These are phyloP conservation scores for Coemansia sp. DNA, from an alignment of 192 early-diverging fungal species.

Conservation along the genomic window DNA sequence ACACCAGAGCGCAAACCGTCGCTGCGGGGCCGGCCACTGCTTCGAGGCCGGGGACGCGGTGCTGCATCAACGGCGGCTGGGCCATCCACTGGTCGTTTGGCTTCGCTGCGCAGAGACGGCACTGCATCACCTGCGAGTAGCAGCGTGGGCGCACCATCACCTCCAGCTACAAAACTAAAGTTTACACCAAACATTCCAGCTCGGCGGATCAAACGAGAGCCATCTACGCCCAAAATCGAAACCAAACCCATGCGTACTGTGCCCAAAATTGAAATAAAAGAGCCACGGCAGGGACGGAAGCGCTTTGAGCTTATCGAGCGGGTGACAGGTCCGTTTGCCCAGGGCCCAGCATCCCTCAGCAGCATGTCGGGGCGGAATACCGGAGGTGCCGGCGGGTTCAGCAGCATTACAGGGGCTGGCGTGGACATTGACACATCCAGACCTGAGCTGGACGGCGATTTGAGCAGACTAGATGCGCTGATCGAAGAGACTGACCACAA, in stretches of 20 bases:
- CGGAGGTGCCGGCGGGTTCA: not conserved
- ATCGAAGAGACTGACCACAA: constrained; percentile 33
- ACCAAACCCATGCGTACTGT: not conserved
- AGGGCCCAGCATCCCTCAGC: constrained; percentile 41
- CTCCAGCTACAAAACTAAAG: constrained; percentile 9
- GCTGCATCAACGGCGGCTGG: not conserved
- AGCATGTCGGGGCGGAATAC: not conserved
- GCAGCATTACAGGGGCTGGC: not conserved
- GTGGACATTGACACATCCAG: not conserved
- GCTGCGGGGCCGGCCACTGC: not conserved
- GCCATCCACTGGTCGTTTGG: not conserved
- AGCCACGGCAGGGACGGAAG: not conserved
- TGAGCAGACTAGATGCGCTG: constrained; percentile 1
- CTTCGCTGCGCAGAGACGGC: not conserved
- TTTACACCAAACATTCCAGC: constrained; percentile 35
- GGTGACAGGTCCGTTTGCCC: constrained; percentile 41
- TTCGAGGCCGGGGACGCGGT: not conserved
- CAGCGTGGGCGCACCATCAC: not conserved
- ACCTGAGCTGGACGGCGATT: not conserved
- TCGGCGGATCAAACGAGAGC: constrained; percentile 36
- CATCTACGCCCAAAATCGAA: not conserved
- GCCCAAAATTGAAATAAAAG: not conserved
- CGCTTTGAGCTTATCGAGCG: constrained; percentile 24
- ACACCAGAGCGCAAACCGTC: not conserved
- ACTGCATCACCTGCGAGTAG: not conserved